A percentile compares a stretch with the other conserved stretches of the same genome.
Evolutionary conservation across 345 rosid genomes (phyloP).

Genomic region (Eucalyptus curtisii): DNA sequence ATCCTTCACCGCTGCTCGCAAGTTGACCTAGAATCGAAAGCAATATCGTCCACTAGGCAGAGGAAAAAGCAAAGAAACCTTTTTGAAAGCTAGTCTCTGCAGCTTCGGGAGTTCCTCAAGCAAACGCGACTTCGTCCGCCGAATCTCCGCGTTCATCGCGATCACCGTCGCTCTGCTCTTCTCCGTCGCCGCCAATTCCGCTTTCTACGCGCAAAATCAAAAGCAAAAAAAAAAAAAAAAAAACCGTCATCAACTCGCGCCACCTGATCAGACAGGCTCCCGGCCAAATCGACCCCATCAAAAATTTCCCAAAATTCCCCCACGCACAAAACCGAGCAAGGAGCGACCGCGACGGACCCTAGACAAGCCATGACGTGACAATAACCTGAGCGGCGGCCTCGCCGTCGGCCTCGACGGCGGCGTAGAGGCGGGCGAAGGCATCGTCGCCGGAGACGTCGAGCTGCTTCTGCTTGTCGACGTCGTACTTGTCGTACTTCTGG

Average conservation of each 20-base stretch:
- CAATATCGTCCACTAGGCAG: not conserved
- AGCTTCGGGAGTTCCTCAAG: conserved; percentile 53
- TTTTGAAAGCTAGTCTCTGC: conserved; percentile 53
- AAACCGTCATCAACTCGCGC: not conserved
- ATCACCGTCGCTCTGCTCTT: conserved; percentile 51
- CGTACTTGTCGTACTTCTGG: conserved; percentile 53
- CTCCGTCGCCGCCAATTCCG: conserved; percentile 39
- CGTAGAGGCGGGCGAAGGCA: conserved; percentile 50
- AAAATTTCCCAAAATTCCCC: not conserved
- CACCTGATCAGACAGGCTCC: not conserved
- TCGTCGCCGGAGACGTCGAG: conserved; percentile 46
- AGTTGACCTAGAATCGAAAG: not conserved
- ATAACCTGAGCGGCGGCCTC: conserved; percentile 31
- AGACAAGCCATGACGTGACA: not conserved
- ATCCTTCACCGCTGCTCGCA: not conserved
- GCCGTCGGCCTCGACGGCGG: conserved; percentile 28
- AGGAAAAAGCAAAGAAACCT: conserved; percentile 9
- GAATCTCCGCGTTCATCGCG: conserved; percentile 54
- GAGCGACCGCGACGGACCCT: not conserved
- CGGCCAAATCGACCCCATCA: not conserved
- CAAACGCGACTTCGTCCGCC: conserved; percentile 49
- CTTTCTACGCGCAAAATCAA: conserved; percentile 21
- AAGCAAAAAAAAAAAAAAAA: not conserved
- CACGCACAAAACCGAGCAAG: not conserved
- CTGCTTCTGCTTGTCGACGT: conserved; percentile 45